A percentile compares a stretch with the other conserved stretches of the same genome.
Evolutionary conservation across 2,329 filamentous ascomycete genomes (phyloP).

Genomic region (Pseudogymnoascus sp.): DNA sequence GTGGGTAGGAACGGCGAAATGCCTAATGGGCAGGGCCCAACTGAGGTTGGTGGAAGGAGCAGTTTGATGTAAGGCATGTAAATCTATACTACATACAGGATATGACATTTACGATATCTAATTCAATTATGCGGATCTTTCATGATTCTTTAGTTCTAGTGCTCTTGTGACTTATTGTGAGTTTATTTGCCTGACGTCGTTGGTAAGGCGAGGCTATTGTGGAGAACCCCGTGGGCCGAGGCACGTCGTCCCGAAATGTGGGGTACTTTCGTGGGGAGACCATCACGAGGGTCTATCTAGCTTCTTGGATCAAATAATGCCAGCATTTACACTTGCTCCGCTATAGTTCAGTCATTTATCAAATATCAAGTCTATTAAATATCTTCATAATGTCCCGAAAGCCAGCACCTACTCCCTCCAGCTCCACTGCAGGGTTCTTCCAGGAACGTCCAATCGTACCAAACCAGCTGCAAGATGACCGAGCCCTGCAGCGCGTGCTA

Average conservation of each 20-base stretch:
- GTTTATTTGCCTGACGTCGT: background rate
- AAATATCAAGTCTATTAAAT: background rate
- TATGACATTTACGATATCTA: slow-evolving; percentile 8
- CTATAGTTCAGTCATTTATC: background rate
- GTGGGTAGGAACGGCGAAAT: slow-evolving; percentile 90
- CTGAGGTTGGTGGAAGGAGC: slow-evolving; percentile 83
- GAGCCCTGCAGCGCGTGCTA: slow-evolving; percentile 42
- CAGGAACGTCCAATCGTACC: slow-evolving; percentile 42
- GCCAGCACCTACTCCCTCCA: slow-evolving; percentile 22
- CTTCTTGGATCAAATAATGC: background rate
- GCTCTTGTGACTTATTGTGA: background rate
- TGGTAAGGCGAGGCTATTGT: background rate
- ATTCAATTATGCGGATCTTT: background rate
- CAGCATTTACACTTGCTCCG: background rate
- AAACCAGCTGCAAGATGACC: slow-evolving; percentile 51
- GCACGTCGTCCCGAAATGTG: background rate
- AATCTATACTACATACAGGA: slow-evolving; percentile 1
- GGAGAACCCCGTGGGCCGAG: background rate
- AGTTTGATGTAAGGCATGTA: slow-evolving; percentile 67
- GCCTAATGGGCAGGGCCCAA: slow-evolving; percentile 84
- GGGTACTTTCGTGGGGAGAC: background rate
- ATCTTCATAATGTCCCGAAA: slow-evolving; percentile 4
- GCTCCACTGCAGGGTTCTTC: slow-evolving; percentile 43
- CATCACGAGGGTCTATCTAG: background rate
- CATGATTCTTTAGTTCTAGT: background rate